Conservation (phyloP, 192 early-diverging fungal species). For the Phlyctochytrium planicorne region DNA sequence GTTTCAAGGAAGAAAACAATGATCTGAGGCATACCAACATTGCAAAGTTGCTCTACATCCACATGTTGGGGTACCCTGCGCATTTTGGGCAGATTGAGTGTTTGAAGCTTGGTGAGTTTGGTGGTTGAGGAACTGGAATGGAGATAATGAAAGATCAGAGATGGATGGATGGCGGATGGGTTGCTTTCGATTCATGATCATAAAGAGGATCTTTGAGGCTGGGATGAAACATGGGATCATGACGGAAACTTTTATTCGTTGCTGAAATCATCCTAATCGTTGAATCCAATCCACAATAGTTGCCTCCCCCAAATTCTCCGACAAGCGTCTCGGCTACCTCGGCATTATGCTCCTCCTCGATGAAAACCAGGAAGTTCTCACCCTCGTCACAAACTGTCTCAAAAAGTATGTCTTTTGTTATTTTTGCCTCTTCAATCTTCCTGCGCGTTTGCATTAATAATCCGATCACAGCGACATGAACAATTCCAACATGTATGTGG, state of each 20-base stretch:
- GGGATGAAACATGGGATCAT: neutral
- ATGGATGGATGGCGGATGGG: too few species aligned
- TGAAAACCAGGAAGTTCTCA: slow-evolving; percentile 96
- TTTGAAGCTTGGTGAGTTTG: slow-evolving; percentile 74
- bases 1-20: slow-evolving; percentile 93
- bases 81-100: slow-evolving; percentile 99
- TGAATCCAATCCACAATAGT: slow-evolving; percentile 41
- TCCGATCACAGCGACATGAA: slow-evolving; percentile 79
- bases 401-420: slow-evolving; percentile 74
- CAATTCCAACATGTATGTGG: slow-evolving; percentile 91
- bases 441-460: neutral
- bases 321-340: slow-evolving; percentile 98
- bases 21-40: slow-evolving; percentile 92
- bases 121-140: too few species aligned
- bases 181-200: neutral
- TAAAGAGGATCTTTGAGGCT: neutral
- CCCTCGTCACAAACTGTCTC: slow-evolving; percentile 95
- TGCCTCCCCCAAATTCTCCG: slow-evolving; percentile 87
- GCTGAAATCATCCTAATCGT: neutral
- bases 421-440: slow-evolving; percentile 12
- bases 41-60: slow-evolving; percentile 96
- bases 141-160: too few species aligned
- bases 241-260: slow-evolving; percentile 3
- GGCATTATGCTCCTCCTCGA: slow-evolving; percentile 97
- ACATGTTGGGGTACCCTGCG: slow-evolving; percentile 97